Evolutionary conservation across 352 stramenopile genomes (phyloP), one percentile per base, ranked within the genome.

Genomic region (Phytophthora melonis): DNA sequence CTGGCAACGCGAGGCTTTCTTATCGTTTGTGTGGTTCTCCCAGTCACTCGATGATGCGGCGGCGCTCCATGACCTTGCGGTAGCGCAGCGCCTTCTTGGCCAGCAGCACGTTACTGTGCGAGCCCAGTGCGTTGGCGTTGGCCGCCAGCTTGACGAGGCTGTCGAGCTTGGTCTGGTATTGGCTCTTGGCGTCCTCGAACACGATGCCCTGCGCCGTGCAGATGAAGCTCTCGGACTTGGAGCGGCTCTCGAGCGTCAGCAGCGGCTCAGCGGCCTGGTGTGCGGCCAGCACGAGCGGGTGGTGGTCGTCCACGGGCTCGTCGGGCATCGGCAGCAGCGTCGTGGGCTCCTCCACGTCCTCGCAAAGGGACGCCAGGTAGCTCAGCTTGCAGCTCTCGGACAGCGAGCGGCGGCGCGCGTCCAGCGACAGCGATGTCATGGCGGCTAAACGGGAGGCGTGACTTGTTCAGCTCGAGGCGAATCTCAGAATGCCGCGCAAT

Each of bases 141-240:
- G 66, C 49, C 5, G 72, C 72, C 27, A 75, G 19, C 2, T 61
- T 43, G 45, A 77, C 30, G 16, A 80, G 63, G 3, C 45, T 63
- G n/a, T 19, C 57, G n/a, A 80, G 34, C 39, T 59, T 60, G 18
- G 41, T 25, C 19, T 58, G 34, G 60, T 68, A 75, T 6, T 45
- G 41, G 30, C 50, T 58, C 19, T 58, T 74, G 23, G 47, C n/a
- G 65, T 74, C 58, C 41, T 77, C 57, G 23, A 80, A 75, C 23
- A 80, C 30, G 36, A 80, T 47, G 30, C 74, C 74, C 18, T 80
- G 74, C 16, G 56, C 55, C 25, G 74, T 80, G 68, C 73, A 74
- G 43, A 80, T 77, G 52, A 77, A 77, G 57, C 60, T 70, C 49
- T 80, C 73, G 32, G 73, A 80, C 61, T 68, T 80, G 30, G 68